Percentiles rank a stretch among this genome's conserved stretches.
Evolutionary conservation across 2,329 filamentous ascomycete species (phyloP).

Genomic region (Botrytis squamosa): DNA sequence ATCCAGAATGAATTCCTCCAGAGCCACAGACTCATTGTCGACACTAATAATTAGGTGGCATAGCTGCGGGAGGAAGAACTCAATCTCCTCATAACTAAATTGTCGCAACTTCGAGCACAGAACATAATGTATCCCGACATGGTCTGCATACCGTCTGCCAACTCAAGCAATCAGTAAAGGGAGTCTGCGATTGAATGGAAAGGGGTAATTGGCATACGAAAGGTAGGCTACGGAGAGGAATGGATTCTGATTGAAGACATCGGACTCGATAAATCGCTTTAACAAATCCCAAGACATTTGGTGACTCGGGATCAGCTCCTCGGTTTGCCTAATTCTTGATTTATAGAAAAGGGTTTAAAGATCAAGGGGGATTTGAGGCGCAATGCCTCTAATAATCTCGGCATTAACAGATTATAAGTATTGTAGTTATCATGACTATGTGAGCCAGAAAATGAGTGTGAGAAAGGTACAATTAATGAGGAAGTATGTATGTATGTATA

Average conservation of each 20-base stretch:
- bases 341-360: slow-evolving; percentile 24
- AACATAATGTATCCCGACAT: slow-evolving; percentile 87
- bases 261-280: slow-evolving; percentile 87
- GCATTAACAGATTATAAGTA: slow-evolving; percentile 35
- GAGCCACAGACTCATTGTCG: slow-evolving; percentile 86
- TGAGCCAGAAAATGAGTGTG: slow-evolving; percentile 25
- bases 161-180: slow-evolving; percentile 12
- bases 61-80: slow-evolving; percentile 86
- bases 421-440: slow-evolving; percentile 29
- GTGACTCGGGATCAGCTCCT: slow-evolving; percentile 21
- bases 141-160: slow-evolving; percentile 77
- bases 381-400: slow-evolving; percentile 39
- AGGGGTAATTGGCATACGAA: slow-evolving; percentile 54
- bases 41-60: slow-evolving; percentile 86
- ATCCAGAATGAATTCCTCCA: slow-evolving; percentile 85
- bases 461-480: neutral
- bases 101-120: slow-evolving; percentile 85
- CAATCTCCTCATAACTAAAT: slow-evolving; percentile 87
- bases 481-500: neutral
- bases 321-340: slow-evolving; percentile 16
- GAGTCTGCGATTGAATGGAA: slow-evolving; percentile 15
- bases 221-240: slow-evolving; percentile 87
- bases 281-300: slow-evolving; percentile 80
- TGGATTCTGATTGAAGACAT: slow-evolving; percentile 89
- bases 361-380: slow-evolving; percentile 32